Percentiles rank a stretch among this genome's conserved stretches.
phyloP scores from a whole-genome alignment of 1,139 yeast species.

The Blastobotrys apis region DNA sequence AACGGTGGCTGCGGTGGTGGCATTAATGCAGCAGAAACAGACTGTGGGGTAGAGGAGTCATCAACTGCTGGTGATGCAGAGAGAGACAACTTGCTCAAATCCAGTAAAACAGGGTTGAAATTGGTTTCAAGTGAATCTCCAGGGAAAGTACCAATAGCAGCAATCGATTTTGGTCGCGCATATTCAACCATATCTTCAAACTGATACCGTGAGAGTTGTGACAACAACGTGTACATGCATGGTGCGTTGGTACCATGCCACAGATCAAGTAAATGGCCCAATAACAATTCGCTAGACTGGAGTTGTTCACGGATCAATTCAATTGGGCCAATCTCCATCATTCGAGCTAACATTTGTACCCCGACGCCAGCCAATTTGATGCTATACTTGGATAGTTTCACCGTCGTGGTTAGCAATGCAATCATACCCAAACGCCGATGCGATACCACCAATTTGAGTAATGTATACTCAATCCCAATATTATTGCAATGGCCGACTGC shows the following conservation, averaged over 20 bases:
- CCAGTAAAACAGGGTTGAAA: neutral
- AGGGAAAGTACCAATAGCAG: too few species aligned
- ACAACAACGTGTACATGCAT: neutral
- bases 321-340: neutral
- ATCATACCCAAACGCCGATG: neutral
- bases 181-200: too few species aligned
- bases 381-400: slow-evolving; percentile 2
- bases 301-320: neutral
- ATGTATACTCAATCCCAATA: neutral
- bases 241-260: slow-evolving; percentile 11
- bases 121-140: neutral
- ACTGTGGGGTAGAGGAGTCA: neutral
- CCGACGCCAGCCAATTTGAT: slow-evolving; percentile 7
- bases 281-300: neutral
- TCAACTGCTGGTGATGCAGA: neutral
- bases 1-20: slow-evolving; percentile 1
- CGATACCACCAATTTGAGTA: neutral
- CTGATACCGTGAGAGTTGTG: slow-evolving; percentile 2
- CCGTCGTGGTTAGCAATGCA: neutral
- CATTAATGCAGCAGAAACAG: neutral
- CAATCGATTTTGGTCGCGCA: too few species aligned
- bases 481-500: neutral
- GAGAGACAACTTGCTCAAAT: neutral
- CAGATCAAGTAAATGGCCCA: neutral
- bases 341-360: neutral